Percentiles rank a stretch among this genome's conserved stretches.
These are phyloP conservation scores for Raffaelea deltoideospora DNA, from an alignment of 2,329 filamentous ascomycete genomes.

Conservation along the genomic window DNA sequence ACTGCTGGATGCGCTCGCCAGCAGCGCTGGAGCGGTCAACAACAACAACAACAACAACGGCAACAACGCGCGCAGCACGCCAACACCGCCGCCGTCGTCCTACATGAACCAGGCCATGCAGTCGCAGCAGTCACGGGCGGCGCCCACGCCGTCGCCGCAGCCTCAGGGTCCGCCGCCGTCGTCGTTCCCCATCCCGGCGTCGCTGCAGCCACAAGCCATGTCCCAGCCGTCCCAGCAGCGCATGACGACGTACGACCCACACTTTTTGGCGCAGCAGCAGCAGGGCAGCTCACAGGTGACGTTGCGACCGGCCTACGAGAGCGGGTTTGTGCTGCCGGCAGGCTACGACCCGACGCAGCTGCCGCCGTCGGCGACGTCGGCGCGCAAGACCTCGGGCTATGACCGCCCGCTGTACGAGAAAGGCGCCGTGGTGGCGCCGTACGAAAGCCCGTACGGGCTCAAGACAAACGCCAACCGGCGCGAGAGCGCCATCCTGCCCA, in stretches of 20 bases:
- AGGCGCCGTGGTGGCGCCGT: slow-evolving; percentile 14
- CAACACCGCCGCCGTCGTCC: slow-evolving; percentile 37
- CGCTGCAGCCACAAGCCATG: slow-evolving; percentile 2
- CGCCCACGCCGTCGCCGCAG: slow-evolving; percentile 29
- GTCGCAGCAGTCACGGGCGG: slow-evolving; percentile 12
- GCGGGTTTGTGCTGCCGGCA: slow-evolving; percentile 19
- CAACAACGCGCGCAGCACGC: slow-evolving; percentile 23
- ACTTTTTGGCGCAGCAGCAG: slow-evolving; percentile 22
- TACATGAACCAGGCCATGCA: too few relatives aligned
- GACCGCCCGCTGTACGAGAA: slow-evolving; percentile 22
- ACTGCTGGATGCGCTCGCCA: slow-evolving; percentile 23
- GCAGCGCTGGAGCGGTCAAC: too few relatives aligned
- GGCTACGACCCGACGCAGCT: slow-evolving; percentile 21
- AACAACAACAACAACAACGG: too few relatives aligned
- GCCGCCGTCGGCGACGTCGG: slow-evolving; percentile 12
- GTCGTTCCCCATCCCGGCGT: slow-evolving; percentile 1
- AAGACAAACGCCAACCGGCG: slow-evolving; percentile 26
- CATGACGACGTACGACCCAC: slow-evolving; percentile 27
- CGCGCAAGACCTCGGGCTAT: slow-evolving; percentile 18
- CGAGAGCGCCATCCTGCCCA: slow-evolving; percentile 42
- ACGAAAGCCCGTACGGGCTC: slow-evolving; percentile 20
- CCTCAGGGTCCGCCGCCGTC: slow-evolving; percentile 4
- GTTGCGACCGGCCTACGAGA: slow-evolving; percentile 30
- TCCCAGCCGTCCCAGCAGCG: slow-evolving; percentile 11
- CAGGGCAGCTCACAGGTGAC: slow-evolving; percentile 14